phyloP scores from a whole-genome alignment of 208 protist species.

The Trypanosoma scelopori region DNA sequence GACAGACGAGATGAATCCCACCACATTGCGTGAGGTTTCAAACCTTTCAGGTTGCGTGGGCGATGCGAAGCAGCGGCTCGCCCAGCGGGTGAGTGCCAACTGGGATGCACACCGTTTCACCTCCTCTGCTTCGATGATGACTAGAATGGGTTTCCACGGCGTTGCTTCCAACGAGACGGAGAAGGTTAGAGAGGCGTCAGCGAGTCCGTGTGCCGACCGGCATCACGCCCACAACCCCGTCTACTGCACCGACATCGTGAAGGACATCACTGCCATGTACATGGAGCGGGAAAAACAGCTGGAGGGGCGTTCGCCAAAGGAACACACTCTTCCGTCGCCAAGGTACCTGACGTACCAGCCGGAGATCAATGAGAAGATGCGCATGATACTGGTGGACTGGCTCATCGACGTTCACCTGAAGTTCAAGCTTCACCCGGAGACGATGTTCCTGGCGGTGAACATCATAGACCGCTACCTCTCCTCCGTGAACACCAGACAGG shows the following conservation, averaged over 20 bases:
- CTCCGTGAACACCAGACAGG: constrained; percentile 64
- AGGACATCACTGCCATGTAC: constrained; percentile 84
- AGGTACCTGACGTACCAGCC: constrained; percentile 85
- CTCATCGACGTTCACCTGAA: constrained; percentile 97
- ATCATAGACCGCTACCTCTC: constrained; percentile 96
- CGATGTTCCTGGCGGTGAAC: constrained; percentile 97
- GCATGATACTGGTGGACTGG: constrained; percentile 98
- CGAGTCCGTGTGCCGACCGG: constrained; percentile 43
- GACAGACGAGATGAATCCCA: constrained; percentile 12
- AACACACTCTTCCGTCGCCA: constrained; percentile 52
- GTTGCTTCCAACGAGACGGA: constrained; percentile 1
- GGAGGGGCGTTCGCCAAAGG: constrained; percentile 58
- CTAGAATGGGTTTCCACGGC: constrained; percentile 28
- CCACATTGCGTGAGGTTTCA: constrained; percentile 64
- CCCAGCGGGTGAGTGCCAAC: constrained; percentile 31
- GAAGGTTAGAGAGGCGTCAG: constrained; percentile 7
- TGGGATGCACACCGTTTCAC: constrained; percentile 31
- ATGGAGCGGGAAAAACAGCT: constrained; percentile 65
- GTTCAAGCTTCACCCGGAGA: constrained; percentile 97
- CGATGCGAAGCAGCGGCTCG: constrained; percentile 56
- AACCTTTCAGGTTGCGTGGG: constrained; percentile 35
- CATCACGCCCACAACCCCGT: constrained; percentile 54
- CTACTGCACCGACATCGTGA: constrained; percentile 77
- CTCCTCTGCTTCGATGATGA: constrained; percentile 21
- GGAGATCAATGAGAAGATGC: constrained; percentile 97